Base-by-base conservation (phyloP, 495 filamentous ascomycete species). In the Bathelium albidoporum region DNA sequence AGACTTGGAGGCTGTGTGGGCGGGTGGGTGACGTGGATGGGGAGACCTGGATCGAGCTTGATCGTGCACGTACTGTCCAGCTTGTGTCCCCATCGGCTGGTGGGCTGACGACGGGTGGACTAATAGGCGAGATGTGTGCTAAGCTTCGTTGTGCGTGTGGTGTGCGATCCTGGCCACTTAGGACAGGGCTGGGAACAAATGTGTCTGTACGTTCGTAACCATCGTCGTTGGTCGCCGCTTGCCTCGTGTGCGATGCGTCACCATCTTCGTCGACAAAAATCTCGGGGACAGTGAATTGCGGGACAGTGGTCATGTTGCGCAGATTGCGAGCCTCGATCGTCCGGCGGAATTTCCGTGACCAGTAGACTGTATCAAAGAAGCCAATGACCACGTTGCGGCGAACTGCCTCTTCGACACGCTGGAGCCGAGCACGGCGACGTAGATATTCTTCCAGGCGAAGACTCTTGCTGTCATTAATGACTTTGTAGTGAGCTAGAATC, bases 401-500 rank as follows among this genome's bases (percentile, higher is more conserved):
- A 60, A 97, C 89, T 65, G 91, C 90, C 73, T 99, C 92, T 71
- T 99, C 89, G n/a, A 99, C 94, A 59, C 92, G 87, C 71, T 96
- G 91, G 18, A 99, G 80, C 31, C 93, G 85, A 39, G 91, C 87
- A 24, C 91, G 88, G 24, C 94, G 91, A 49, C 92, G 89, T 28
- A 99, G 79, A 76, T 94, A 99, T 71, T 99, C 94, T 70, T 99
- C 92, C 1, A 99, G 83, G 36, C 85, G 88, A 68, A 99, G 75
- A 75, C 90, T 94, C 79, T 97, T 97, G 78, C 85, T 97, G 78
- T 99, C 94, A 65, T 85, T 95, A 71, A 99, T 99, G 71, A 99
- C 90, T 65, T 99, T 99, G 80, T 97, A 94, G 75, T 99, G 95
- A 18, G 95, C 93, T 20, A 99, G 81, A 62, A 95, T 95, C 89